phyloP scores from a whole-genome alignment of 345 rosid genomes.

The Kandelia obovata region DNA sequence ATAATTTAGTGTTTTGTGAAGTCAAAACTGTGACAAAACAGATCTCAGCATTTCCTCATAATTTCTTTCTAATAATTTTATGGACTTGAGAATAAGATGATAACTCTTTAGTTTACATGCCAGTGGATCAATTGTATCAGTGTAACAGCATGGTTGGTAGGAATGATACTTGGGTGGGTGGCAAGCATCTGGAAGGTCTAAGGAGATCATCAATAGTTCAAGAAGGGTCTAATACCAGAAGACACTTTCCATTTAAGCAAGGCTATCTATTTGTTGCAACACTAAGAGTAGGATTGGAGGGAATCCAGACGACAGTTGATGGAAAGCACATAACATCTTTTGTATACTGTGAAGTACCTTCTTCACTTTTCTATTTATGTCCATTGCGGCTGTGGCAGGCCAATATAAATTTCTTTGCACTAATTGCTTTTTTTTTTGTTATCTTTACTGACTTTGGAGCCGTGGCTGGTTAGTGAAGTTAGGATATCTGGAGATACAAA shows the following conservation, averaged over 20 bases:
- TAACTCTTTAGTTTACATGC: constrained; percentile 1
- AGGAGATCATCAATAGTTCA: constrained; percentile 11
- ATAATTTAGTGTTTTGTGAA: too few relatives aligned
- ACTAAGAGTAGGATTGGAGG: constrained; percentile 86
- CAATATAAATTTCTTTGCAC: constrained; percentile 4
- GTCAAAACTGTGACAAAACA: too few relatives aligned
- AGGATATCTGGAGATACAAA: constrained; percentile 76
- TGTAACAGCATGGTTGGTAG: constrained; percentile 83
- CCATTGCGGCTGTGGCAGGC: not conserved
- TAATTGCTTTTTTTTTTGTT: constrained; percentile 22
- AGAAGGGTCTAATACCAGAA: constrained; percentile 30
- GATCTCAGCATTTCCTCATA: too few relatives aligned
- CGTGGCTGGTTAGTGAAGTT: constrained; percentile 92
- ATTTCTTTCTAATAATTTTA: not conserved
- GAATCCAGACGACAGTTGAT: constrained; percentile 91
- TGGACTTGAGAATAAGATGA: not conserved
- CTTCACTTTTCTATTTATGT: constrained; percentile 12
- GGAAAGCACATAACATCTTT: constrained; percentile 96
- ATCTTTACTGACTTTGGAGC: constrained; percentile 73
- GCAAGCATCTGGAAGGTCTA: constrained; percentile 15
- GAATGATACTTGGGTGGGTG: constrained; percentile 37
- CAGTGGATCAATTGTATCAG: constrained; percentile 87
- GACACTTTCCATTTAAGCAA: constrained; percentile 84
- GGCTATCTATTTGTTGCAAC: constrained; percentile 82
- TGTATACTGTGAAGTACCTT: constrained; percentile 82